Conservation (phyloP, 768 basidiomycete genomes). For the Amanita jacksonii region DNA sequence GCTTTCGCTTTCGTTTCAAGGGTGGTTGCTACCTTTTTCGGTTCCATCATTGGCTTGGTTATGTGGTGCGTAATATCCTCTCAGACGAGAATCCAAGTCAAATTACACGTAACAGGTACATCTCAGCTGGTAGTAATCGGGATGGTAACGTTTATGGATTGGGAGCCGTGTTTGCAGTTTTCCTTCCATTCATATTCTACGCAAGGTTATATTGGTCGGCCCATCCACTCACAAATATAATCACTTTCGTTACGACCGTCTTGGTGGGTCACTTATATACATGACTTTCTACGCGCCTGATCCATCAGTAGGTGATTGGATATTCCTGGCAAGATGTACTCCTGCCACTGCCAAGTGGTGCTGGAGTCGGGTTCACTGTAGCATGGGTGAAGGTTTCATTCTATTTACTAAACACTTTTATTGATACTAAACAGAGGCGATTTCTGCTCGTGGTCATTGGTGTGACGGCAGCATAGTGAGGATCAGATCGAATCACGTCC, state of each 20-base stretch:
- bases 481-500: constrained; percentile 20
- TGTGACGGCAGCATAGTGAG: constrained; percentile 8
- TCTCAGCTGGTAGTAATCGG: constrained; percentile 47
- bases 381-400: not conserved
- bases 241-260: constrained; percentile 40
- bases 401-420: not conserved
- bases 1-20: constrained; percentile 54
- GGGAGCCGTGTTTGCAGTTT: constrained; percentile 43
- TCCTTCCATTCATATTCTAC: constrained; percentile 49
- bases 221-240: constrained; percentile 45
- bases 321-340: too few species aligned
- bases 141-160: constrained; percentile 55
- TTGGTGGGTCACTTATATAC: constrained; percentile 23
- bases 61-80: constrained; percentile 44
- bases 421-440: not conserved
- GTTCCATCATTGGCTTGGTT: constrained; percentile 49
- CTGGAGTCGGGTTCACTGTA: not conserved
- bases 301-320: too few species aligned
- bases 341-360: too few species aligned
- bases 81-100: not conserved
- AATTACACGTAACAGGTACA: constrained; percentile 39
- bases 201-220: constrained; percentile 50
- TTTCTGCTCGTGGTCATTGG: not conserved
- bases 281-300: too few species aligned
- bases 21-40: constrained; percentile 54